A percentile compares a stretch with the other conserved stretches of the same genome.
Evolutionary conservation across 2,329 filamentous ascomycete species (phyloP).

Genomic region (Microsporum audouinii): DNA sequence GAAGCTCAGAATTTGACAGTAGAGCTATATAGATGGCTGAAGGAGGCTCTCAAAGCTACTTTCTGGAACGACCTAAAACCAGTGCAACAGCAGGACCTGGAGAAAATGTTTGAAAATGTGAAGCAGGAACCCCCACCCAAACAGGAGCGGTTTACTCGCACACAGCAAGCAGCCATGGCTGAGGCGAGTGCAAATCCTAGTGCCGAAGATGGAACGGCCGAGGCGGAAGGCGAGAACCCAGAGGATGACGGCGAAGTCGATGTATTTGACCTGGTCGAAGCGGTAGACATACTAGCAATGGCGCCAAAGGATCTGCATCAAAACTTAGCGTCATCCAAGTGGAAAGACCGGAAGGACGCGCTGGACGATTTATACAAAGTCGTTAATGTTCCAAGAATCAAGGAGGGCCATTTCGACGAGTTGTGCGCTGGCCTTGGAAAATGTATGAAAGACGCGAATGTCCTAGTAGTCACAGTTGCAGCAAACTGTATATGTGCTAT

Average conservation of each 20-base stretch:
- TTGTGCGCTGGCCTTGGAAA: slow-evolving; percentile 77
- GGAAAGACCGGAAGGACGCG: slow-evolving; percentile 96
- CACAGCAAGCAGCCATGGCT: slow-evolving; percentile 75
- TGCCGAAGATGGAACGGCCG: slow-evolving; percentile 47
- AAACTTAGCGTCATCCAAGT: slow-evolving; percentile 77
- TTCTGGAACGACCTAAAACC: slow-evolving; percentile 95
- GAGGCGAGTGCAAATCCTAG: slow-evolving; percentile 43
- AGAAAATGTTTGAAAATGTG: slow-evolving; percentile 85
- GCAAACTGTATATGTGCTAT: slow-evolving; percentile 85
- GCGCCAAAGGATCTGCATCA: slow-evolving; percentile 75
- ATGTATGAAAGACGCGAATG: slow-evolving; percentile 97
- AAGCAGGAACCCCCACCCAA: slow-evolving; percentile 80
- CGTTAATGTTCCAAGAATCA: slow-evolving; percentile 78
- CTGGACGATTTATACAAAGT: slow-evolving; percentile 67
- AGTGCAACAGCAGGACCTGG: slow-evolving; percentile 86
- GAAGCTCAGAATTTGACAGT: slow-evolving; percentile 85
- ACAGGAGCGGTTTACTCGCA: slow-evolving; percentile 76
- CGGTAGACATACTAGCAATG: slow-evolving; percentile 73
- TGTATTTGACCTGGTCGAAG: slow-evolving; percentile 68
- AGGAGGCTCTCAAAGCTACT: slow-evolving; percentile 95
- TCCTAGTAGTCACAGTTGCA: slow-evolving; percentile 84
- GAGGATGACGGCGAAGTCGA: slow-evolving; percentile 59
- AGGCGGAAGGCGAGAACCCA: slow-evolving; percentile 50
- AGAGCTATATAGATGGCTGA: slow-evolving; percentile 92
- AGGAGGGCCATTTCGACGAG: slow-evolving; percentile 80